Percentiles rank a stretch among this genome's conserved stretches.
Conservation (phyloP, 1,284 basidiomycete genomes). For the Porodaedalea pini region DNA sequence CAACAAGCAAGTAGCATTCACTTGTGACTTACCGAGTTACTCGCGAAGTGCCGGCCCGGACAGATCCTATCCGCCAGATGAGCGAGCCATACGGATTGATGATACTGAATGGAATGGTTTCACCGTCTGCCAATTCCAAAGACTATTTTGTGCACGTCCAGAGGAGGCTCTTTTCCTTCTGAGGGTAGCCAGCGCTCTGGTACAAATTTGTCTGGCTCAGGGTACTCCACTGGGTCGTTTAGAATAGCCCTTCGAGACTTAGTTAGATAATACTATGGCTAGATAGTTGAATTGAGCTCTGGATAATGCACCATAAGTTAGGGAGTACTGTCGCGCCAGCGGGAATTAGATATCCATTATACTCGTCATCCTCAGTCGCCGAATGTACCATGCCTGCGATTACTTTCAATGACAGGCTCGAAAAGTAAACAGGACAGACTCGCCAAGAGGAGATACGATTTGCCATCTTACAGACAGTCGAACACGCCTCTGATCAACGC, state of each 20-base stretch:
- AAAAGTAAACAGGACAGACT: background rate
- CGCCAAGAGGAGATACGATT: slow-evolving; percentile 8
- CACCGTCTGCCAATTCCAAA: slow-evolving; percentile 17
- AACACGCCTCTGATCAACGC: background rate
- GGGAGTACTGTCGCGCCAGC: slow-evolving; percentile 17
- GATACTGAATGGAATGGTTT: too few species aligned
- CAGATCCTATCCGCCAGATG: slow-evolving; percentile 21
- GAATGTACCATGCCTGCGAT: slow-evolving; percentile 5
- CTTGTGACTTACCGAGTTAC: slow-evolving; percentile 9
- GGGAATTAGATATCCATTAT: slow-evolving; percentile 21
- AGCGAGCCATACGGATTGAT: background rate
- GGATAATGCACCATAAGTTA: slow-evolving; percentile 20
- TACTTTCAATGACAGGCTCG: background rate
- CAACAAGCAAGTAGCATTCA: background rate
- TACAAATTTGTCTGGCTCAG: slow-evolving; percentile 27
- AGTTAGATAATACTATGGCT: too few species aligned
- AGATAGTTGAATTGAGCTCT: too few species aligned
- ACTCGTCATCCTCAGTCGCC: slow-evolving; percentile 18
- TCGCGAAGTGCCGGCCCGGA: slow-evolving; percentile 21
- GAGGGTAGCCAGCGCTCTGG: slow-evolving; percentile 26
- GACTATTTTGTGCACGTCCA: slow-evolving; percentile 2
- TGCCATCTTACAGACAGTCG: slow-evolving; percentile 14
- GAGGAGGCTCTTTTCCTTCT: background rate
- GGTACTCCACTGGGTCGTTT: slow-evolving; percentile 24
- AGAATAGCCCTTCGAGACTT: slow-evolving; percentile 29